A percentile compares a stretch with the other conserved stretches of the same genome.
phyloP scores from a whole-genome alignment of 1,284 basidiomycete species.

The Trametes hirsuta region DNA sequence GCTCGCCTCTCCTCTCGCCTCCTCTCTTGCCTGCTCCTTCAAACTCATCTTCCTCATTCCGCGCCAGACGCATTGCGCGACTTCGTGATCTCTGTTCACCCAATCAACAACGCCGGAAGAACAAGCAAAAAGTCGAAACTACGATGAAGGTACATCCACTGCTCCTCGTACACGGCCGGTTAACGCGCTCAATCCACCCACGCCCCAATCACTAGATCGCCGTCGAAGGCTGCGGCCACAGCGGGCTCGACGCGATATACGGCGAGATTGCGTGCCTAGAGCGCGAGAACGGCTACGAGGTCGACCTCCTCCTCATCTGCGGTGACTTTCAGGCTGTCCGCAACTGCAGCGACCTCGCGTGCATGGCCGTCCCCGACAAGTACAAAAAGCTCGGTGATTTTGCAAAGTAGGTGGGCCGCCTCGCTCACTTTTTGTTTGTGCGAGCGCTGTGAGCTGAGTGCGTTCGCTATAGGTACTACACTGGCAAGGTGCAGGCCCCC shows the following conservation, averaged over 20 bases:
- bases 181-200: background rate
- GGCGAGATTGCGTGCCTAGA: slow-evolving; percentile 72
- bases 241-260: slow-evolving; percentile 88
- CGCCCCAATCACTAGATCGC: slow-evolving; percentile 23
- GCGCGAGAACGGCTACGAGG: slow-evolving; percentile 59
- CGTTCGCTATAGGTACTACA: slow-evolving; percentile 70
- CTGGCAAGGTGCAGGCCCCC: slow-evolving; percentile 80
- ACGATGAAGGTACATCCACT: slow-evolving; percentile 17
- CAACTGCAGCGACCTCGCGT: slow-evolving; percentile 84
- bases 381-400: slow-evolving; percentile 87
- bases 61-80: too few relatives aligned
- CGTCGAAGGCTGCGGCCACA: slow-evolving; percentile 92
- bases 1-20: too few relatives aligned
- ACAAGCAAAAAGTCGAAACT: too few relatives aligned
- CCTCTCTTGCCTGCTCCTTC: background rate
- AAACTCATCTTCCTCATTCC: too few relatives aligned
- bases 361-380: slow-evolving; percentile 91
- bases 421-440: background rate
- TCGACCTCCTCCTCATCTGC: slow-evolving; percentile 88
- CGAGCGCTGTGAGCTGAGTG: background rate
- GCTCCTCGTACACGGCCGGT: background rate
- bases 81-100: background rate
- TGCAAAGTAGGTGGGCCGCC: slow-evolving; percentile 62
- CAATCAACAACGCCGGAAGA: background rate
- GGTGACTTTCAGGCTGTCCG: slow-evolving; percentile 97